phyloP scores from a whole-genome alignment of 2,329 filamentous ascomycete species.

The Epichloe bromicola region DNA sequence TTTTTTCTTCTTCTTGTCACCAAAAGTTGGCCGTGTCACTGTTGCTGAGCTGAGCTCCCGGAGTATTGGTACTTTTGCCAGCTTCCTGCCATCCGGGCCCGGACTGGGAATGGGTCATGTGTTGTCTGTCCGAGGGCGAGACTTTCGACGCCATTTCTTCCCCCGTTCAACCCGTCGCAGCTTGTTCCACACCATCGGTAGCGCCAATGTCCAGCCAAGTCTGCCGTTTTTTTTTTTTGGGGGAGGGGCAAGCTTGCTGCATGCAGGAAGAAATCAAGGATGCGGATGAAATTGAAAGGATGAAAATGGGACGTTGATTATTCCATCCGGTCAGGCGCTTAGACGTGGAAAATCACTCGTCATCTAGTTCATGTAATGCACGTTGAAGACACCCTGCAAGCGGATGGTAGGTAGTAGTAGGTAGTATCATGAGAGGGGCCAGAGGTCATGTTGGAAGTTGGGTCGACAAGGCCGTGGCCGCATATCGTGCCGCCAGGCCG shows the following conservation, averaged over 20 bases:
- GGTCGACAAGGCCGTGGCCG: too few species aligned
- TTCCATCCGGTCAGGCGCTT: conserved; percentile 12
- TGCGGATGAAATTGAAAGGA: background rate
- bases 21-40: background rate
- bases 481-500: too few species aligned
- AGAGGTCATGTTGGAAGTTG: too few species aligned
- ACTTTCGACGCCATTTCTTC: background rate
- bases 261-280: background rate
- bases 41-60: background rate
- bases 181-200: background rate
- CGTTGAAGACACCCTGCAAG: background rate
- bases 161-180: background rate
- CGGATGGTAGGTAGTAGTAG: too few species aligned
- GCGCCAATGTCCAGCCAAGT: background rate
- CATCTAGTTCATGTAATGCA: background rate
- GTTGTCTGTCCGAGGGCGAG: background rate
- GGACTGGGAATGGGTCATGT: background rate
- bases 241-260: background rate
- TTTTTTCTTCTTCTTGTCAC: background rate
- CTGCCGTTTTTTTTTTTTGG: too few species aligned
- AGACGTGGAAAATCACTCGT: conserved; percentile 10
- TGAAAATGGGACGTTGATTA: background rate
- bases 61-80: background rate
- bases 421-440: too few species aligned
- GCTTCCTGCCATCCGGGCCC: background rate